Base-by-base conservation (phyloP, 768 basidiomycete genomes). In the Suillus subalutaceus region DNA sequence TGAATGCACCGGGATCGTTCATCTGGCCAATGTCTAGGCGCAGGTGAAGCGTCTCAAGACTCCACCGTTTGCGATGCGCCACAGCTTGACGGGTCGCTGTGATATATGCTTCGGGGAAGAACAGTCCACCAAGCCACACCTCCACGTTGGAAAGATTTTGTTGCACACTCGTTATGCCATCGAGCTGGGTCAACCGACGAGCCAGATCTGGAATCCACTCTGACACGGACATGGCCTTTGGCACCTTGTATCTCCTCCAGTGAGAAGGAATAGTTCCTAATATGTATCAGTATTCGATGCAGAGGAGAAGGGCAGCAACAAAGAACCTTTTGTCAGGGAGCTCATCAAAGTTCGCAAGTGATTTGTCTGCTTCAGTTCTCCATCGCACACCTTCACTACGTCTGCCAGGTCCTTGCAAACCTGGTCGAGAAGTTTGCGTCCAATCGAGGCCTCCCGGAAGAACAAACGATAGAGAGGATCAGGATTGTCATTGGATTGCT, bases 61-160 rank as follows among this genome's bases (percentile, higher is more conserved):
- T 96, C 91, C 93, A 94, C 69, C 89, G 88, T 80, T 91, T 94
- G 64, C 89, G 84, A 75, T 98, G 96, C 2, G 97, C 97, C 6
- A 96, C 92, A n/a, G 93, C 89, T 77, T 99, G 97, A 61, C 97
- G 85, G 2, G 95, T 96, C 2, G 97, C 97, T 1, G 97, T 98
- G 72, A 99, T 86, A 75, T 95, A 99, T 4, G 96, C 96, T 73
- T 96, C 94, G 0, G 97, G 97, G 86, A 93, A 96, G 85, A 99
- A 98, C 65, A 99, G 78, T 0, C 94, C 93, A 30, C 97, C 96
- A 16, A 99, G 86, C 92, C 94, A 94, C 55, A 97, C 92, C 77
- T 93, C 88, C 57, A 92, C 80, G 70, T 92, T 83, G 69, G 81
- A 84, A 68, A 90, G 78, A 72, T 83, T 88, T 68, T 90, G 88